Evolutionary conservation across 345 rosid species (phyloP).

Genomic region (Firmiana major): DNA sequence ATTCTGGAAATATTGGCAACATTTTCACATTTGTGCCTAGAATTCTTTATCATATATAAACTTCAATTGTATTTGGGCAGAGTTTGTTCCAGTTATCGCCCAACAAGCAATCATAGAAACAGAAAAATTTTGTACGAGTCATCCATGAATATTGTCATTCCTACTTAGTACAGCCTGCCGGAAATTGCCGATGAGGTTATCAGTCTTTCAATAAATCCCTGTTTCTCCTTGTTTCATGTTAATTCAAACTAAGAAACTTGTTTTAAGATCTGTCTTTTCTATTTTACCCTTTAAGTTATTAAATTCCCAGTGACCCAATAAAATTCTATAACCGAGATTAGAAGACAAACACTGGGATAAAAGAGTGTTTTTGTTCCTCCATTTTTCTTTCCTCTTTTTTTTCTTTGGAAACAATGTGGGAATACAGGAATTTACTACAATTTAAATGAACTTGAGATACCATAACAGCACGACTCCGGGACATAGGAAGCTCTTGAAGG

Average conservation of each 20-base stretch:
- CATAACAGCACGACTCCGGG: constrained; percentile 90
- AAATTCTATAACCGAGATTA: constrained; percentile 1
- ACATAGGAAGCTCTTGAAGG: constrained; percentile 89
- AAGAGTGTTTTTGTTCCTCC: constrained; percentile 6
- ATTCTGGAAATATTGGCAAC: neutral
- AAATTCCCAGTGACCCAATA: neutral
- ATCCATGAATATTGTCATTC: neutral
- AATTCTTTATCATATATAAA: neutral
- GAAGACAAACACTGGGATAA: neutral
- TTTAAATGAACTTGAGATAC: constrained; percentile 54
- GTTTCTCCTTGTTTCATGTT: constrained; percentile 4
- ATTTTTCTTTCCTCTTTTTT: neutral
- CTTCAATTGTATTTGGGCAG: neutral
- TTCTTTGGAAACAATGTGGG: constrained; percentile 13
- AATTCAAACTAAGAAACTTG: neutral
- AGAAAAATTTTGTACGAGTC: neutral
- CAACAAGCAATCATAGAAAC: neutral
- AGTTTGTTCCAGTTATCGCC: neutral
- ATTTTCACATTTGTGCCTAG: too few relatives aligned
- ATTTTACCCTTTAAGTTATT: neutral
- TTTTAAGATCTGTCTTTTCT: neutral
- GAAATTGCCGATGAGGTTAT: neutral
- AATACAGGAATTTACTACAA: constrained; percentile 36
- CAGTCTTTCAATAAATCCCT: neutral
- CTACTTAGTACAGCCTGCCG: neutral